Evolutionary conservation across 192 early-diverging fungal genomes (phyloP).

Genomic region (Coemansia sp.): DNA sequence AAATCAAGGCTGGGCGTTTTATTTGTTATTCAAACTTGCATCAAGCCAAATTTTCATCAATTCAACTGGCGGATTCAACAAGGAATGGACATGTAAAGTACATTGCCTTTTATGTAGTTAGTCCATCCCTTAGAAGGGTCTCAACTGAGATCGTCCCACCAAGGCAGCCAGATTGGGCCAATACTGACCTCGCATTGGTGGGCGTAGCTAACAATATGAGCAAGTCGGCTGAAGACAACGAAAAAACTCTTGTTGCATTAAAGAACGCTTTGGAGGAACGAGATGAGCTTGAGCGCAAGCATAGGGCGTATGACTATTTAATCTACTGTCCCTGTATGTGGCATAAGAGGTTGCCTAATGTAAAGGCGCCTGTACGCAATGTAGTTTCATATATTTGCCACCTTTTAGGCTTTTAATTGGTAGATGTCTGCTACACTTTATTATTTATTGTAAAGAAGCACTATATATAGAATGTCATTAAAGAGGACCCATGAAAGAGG

Average conservation of each 20-base stretch:
- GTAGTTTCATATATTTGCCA: neutral
- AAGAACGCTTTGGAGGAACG: neutral
- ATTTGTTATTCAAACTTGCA: neutral
- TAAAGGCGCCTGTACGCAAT: neutral
- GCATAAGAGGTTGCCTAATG: neutral
- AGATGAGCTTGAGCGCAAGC: neutral
- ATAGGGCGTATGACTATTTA: neutral
- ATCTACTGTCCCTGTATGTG: neutral
- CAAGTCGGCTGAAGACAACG: neutral
- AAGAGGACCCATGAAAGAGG: too few species aligned
- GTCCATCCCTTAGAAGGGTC: neutral
- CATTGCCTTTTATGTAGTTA: constrained; percentile 1
- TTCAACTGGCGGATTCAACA: neutral
- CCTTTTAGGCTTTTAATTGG: neutral
- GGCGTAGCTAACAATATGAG: neutral
- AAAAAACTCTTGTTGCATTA: neutral
- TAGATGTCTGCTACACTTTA: neutral
- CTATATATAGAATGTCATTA: neutral
- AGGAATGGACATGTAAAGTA: neutral
- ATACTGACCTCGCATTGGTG: neutral
- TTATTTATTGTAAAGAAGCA: neutral
- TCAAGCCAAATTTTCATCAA: neutral
- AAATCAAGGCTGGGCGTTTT: neutral
- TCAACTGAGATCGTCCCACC: constrained; percentile 2
- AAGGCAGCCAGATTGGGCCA: neutral